Evolutionary conservation across 2,329 filamentous ascomycete species (phyloP).

Genomic region (Karstenula rhodostoma): DNA sequence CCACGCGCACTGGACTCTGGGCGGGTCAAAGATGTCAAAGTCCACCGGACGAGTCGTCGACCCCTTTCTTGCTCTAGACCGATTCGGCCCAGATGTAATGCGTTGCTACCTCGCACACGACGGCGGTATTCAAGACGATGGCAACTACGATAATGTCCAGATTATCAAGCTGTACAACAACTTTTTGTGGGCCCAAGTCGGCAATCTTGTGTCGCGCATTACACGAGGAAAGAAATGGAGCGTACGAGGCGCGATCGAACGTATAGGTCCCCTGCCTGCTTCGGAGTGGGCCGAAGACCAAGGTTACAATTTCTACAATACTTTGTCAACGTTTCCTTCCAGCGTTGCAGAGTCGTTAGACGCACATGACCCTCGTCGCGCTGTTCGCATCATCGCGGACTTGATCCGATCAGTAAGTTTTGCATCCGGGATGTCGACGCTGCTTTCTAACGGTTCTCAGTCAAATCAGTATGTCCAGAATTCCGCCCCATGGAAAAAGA

Average conservation of each 20-base stretch:
- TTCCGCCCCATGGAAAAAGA: slow-evolving; percentile 72
- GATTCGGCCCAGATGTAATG: slow-evolving; percentile 87
- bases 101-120: slow-evolving; percentile 88
- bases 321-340: slow-evolving; percentile 44
- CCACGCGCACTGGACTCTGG: slow-evolving; percentile 96
- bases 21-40: slow-evolving; percentile 94
- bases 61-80: slow-evolving; percentile 87
- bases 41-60: slow-evolving; percentile 94
- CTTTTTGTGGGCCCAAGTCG: slow-evolving; percentile 76
- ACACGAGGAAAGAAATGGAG: slow-evolving; percentile 75
- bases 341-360: slow-evolving; percentile 36
- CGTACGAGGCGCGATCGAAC: slow-evolving; percentile 65
- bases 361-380: slow-evolving; percentile 38
- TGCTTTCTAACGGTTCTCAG: slow-evolving; percentile 47
- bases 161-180: slow-evolving; percentile 83
- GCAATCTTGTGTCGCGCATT: slow-evolving; percentile 80
- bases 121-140: slow-evolving; percentile 78
- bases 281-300: slow-evolving; percentile 40
- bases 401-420: slow-evolving; percentile 40
- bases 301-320: slow-evolving; percentile 43
- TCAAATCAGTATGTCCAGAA: slow-evolving; percentile 73
- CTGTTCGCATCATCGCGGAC: slow-evolving; percentile 34
- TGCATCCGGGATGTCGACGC: neutral
- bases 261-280: slow-evolving; percentile 34
- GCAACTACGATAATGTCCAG: slow-evolving; percentile 82